Conservation (phyloP, 805 yeast genomes). For the Teunomyces pallodes region DNA sequence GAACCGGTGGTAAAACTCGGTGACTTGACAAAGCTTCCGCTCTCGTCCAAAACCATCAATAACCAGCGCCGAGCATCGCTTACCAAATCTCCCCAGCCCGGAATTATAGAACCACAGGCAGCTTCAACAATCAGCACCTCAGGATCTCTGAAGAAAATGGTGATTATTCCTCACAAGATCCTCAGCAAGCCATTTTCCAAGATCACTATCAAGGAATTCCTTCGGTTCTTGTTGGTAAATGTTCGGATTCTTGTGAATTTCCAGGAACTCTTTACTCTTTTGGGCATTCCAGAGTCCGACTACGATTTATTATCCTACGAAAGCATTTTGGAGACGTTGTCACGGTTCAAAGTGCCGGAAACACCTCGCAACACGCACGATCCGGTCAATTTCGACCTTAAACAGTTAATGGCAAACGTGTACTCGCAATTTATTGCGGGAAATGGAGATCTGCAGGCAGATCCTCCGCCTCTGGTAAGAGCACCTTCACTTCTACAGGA, state of each 20-base stretch:
- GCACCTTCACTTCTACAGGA: constrained; percentile 22
- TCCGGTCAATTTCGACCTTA: constrained; percentile 15
- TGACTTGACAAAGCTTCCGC: constrained; percentile 17
- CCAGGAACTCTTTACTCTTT: constrained; percentile 20
- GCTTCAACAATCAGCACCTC: neutral
- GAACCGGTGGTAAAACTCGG: constrained; percentile 31
- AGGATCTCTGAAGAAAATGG: constrained; percentile 18
- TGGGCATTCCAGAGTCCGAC: constrained; percentile 10
- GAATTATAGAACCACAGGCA: neutral
- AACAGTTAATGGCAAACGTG: constrained; percentile 30
- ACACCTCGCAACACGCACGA: constrained; percentile 5
- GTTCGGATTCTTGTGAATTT: constrained; percentile 39
- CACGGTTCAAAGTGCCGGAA: constrained; percentile 14
- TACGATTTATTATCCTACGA: constrained; percentile 19
- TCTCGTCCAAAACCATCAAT: constrained; percentile 16
- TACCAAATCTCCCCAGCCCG: neutral
- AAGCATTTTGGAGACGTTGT: constrained; percentile 15
- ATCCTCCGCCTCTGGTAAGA: constrained; percentile 4
- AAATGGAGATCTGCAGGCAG: constrained; percentile 5
- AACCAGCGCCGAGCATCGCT: constrained; percentile 12
- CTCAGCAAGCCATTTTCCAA: constrained; percentile 39
- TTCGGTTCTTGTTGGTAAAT: constrained; percentile 33
- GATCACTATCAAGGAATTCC: constrained; percentile 34
- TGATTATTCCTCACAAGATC: constrained; percentile 42
- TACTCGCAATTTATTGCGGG: constrained; percentile 24